Evolutionary conservation across 2,329 filamentous ascomycete genomes (phyloP), one percentile per base, ranked within the genome.

Genomic region (Blastomyces parvus): DNA sequence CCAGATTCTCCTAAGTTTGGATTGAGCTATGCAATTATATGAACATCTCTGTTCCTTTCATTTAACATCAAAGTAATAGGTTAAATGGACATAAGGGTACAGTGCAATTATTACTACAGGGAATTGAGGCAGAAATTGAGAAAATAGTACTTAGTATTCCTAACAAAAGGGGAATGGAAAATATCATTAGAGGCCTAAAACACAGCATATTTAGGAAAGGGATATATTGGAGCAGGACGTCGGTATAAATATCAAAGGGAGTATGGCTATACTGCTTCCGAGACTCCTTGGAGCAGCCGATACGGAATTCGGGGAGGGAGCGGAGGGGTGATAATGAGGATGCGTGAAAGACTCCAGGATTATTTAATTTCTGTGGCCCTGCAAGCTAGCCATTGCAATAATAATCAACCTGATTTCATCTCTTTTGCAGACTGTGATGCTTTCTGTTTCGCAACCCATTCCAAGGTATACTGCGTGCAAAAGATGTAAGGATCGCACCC

Each of bases 361-460:
- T 42, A 36, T n/a, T 50, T 13, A 50, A 27, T 4, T 27, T n/a
- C 46, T 5, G 46, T 9, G 2, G 22, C 11, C 11, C 22, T 13
- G 11, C 27, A 33, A n/a, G 2, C 52, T 30, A 7, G n/a, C 9
- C 19, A 14, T n/a, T 57, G 17, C 8, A 25, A 19, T 25, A 25
- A 5, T 36, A 22, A 25, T 57, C 55, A 57, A 6, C 19, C n/a
- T 11, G n/a, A 42, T 11, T 57, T 40, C 11, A 42, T 57, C 22
- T 57, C 55, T 22, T 38, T 13, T 38, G 55, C 6, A 25, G 36
- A n/a, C 33, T 22, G n/a, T 17, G 36, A 38, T 22, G n/a, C 33
- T n/a, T 57, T 57, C n/a, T 57, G 30, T n/a, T 57, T 57, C n/a
- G 17, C 9, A 38, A 57, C 36, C 55, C 55, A 57, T 57, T 57